Conservation (phyloP, 768 basidiomycete species). For the Cyathus striatus region DNA sequence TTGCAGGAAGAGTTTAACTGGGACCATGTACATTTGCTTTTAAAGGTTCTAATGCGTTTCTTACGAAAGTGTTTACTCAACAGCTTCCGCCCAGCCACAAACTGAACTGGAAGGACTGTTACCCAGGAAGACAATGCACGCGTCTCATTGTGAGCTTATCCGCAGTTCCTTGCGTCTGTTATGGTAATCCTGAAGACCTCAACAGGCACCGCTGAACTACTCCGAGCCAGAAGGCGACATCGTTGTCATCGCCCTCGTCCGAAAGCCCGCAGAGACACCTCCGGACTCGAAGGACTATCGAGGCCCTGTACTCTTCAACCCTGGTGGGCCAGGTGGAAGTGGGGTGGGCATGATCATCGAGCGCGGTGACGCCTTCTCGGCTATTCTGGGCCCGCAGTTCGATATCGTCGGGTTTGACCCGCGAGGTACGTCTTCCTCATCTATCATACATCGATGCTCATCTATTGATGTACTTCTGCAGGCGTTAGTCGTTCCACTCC, state of each 20-base stretch:
- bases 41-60: no score
- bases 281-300: constrained; percentile 23
- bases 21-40: no score
- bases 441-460: neutral
- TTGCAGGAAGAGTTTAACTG: no score
- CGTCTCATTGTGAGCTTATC: constrained; percentile 18
- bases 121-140: constrained; percentile 20
- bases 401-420: constrained; percentile 45
- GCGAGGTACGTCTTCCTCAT: constrained; percentile 22
- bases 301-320: constrained; percentile 41
- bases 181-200: constrained; percentile 11
- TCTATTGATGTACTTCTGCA: constrained; percentile 4
- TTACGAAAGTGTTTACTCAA: no score
- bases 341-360: constrained; percentile 26
- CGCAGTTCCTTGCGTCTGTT: neutral
- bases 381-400: constrained; percentile 34
- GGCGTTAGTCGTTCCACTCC: constrained; percentile 31
- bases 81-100: constrained; percentile 8
- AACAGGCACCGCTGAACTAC: constrained; percentile 47
- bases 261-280: constrained; percentile 29
- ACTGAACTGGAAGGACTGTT: constrained; percentile 18
- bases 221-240: constrained; percentile 29
- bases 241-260: constrained; percentile 36
- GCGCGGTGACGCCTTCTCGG: constrained; percentile 17
- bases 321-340: constrained; percentile 44